These are phyloP conservation scores for Tagetes patula DNA, from an alignment of 129 eudicot genomes.

Conservation along the genomic window DNA sequence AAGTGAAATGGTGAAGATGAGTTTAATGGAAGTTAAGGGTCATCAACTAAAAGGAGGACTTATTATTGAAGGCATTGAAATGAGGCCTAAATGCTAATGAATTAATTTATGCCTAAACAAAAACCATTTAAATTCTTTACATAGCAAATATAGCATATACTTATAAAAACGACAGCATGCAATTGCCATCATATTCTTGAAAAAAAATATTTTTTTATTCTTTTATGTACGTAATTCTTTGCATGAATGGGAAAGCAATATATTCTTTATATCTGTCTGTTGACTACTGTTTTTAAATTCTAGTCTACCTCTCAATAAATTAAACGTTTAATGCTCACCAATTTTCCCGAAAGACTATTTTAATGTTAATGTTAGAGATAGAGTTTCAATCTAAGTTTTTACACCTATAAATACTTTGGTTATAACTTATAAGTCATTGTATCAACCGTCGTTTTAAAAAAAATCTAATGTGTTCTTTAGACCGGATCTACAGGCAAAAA, in stretches of 20 bases:
- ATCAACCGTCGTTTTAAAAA: too few species aligned
- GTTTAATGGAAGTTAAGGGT: constrained; percentile 62
- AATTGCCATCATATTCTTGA: neutral
- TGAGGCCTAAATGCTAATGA: constrained; percentile 47
- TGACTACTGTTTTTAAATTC: neutral
- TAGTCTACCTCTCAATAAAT: too few species aligned
- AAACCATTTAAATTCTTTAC: neutral
- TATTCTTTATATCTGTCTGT: neutral
- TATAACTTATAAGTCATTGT: too few species aligned
- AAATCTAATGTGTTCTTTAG: too few species aligned
- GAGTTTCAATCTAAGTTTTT: too few species aligned
- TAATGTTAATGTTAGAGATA: too few species aligned
- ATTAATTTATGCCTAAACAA: neutral
- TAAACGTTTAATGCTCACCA: too few species aligned
- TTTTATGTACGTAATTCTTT: neutral
- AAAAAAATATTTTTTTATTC: neutral
- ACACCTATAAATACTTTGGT: too few species aligned
- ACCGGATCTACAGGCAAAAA: too few species aligned
- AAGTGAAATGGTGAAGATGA: constrained; percentile 43
- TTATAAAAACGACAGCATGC: neutral
- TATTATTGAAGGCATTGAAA: constrained; percentile 57
- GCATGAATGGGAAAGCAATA: neutral
- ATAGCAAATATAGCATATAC: too few species aligned
- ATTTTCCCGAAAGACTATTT: too few species aligned
- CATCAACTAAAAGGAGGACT: constrained; percentile 70